A percentile compares a stretch with the other conserved stretches of the same genome.
phyloP scores from a whole-genome alignment of 352 stramenopile species.

The Blastocystis sp. region DNA sequence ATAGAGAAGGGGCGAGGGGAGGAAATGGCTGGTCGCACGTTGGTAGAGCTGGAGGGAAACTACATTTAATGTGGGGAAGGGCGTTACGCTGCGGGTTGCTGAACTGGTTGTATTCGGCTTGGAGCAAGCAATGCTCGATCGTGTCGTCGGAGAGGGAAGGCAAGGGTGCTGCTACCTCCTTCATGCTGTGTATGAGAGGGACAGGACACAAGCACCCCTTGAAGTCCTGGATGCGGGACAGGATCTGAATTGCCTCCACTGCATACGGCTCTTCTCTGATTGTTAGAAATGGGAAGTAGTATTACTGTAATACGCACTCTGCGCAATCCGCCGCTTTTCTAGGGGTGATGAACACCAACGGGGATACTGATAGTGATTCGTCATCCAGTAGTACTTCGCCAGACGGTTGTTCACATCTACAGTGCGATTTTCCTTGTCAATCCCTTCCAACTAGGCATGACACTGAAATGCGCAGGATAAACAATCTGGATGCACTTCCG shows the following conservation, averaged over 20 bases:
- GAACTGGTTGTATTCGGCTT: constrained; percentile 25
- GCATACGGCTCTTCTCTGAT: constrained; percentile 27
- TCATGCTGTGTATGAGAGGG: constrained; percentile 8
- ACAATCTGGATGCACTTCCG: constrained; percentile 54
- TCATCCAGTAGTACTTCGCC: constrained; percentile 23
- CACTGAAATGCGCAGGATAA: background rate
- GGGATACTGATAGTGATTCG: constrained; percentile 52
- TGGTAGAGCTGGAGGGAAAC: background rate
- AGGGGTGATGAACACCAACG: background rate
- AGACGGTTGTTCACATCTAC: background rate
- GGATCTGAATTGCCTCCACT: constrained; percentile 38
- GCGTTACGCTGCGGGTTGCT: background rate
- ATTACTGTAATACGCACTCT: constrained; percentile 17
- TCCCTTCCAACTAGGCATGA: constrained; percentile 29
- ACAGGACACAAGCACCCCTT: background rate
- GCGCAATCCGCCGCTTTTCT: constrained; percentile 1
- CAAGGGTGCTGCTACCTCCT: background rate
- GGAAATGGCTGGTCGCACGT: background rate
- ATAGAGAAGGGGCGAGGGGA: constrained; percentile 19
- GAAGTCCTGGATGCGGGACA: constrained; percentile 41
- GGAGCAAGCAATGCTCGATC: background rate
- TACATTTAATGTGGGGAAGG: background rate
- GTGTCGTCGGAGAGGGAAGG: background rate
- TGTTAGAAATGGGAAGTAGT: background rate
- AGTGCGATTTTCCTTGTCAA: background rate